Conservation (phyloP, 2,329 filamentous ascomycete genomes). For the Colletotrichum sp. region DNA sequence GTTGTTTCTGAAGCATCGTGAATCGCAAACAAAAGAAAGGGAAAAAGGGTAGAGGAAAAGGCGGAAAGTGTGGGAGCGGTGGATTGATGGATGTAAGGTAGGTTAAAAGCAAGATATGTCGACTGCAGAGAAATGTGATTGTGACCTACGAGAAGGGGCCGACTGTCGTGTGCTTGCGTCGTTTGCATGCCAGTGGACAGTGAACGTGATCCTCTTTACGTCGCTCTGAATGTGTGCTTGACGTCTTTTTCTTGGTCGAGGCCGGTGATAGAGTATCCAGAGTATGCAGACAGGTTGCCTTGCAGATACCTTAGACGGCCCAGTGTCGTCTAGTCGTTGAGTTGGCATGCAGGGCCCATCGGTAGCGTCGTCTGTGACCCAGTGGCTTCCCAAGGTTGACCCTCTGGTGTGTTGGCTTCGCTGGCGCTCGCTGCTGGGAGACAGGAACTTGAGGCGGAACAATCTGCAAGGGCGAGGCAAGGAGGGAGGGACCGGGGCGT, state of each 20-base stretch:
- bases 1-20: constrained; percentile 26
- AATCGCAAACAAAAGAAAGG: constrained; percentile 4
- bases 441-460: neutral
- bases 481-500: neutral
- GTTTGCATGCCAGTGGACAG: constrained; percentile 15
- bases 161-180: constrained; percentile 16
- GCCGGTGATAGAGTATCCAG: neutral
- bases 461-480: neutral
- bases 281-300: constrained; percentile 5
- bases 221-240: neutral
- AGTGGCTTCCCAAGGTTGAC: neutral
- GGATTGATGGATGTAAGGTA: neutral
- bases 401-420: neutral
- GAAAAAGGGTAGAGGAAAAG: neutral
- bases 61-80: neutral
- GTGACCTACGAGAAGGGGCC: neutral
- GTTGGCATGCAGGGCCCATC: neutral
- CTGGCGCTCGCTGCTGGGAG: constrained; percentile 9
- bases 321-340: neutral
- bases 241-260: neutral
- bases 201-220: constrained; percentile 9
- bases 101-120: neutral
- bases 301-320: neutral
- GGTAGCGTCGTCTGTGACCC: neutral
- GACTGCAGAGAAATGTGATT: neutral